Conservation (phyloP, 2,329 filamentous ascomycete species). For the Pseudogymnoascus sp. region DNA sequence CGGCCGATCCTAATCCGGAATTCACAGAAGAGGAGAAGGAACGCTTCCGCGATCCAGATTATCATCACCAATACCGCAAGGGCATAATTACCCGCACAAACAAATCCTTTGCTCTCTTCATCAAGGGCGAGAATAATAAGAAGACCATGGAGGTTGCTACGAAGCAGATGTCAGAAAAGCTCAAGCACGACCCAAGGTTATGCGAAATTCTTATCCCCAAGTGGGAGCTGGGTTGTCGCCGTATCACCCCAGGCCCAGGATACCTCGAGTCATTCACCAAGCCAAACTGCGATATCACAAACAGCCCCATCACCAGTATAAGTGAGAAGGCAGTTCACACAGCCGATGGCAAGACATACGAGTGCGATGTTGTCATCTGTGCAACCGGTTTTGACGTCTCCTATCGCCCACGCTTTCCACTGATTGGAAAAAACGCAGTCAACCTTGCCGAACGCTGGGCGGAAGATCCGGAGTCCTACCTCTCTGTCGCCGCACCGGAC, state of each 20-base stretch:
- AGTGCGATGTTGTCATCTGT: slow-evolving; percentile 29
- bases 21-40: slow-evolving; percentile 27
- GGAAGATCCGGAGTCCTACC: slow-evolving; percentile 18
- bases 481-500: slow-evolving; percentile 16
- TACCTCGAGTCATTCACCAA: slow-evolving; percentile 7
- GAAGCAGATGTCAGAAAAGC: slow-evolving; percentile 79
- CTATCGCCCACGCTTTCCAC: slow-evolving; percentile 20
- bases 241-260: slow-evolving; percentile 89
- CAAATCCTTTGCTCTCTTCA: neutral
- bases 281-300: slow-evolving; percentile 13
- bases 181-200: slow-evolving; percentile 57
- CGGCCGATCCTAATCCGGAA: slow-evolving; percentile 21
- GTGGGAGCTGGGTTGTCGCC: slow-evolving; percentile 10
- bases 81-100: neutral
- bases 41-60: slow-evolving; percentile 17
- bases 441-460: slow-evolving; percentile 18
- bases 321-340: neutral
- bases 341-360: neutral
- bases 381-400: slow-evolving; percentile 29
- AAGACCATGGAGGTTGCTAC: slow-evolving; percentile 86
- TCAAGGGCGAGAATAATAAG: slow-evolving; percentile 9
- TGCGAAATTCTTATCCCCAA: slow-evolving; percentile 4
- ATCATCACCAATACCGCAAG: slow-evolving; percentile 13
- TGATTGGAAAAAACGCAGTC: slow-evolving; percentile 16
- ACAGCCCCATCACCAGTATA: slow-evolving; percentile 14